Base-by-base conservation (phyloP, 2,329 filamentous ascomycete genomes). In the Ophiostoma triangulosporum region DNA sequence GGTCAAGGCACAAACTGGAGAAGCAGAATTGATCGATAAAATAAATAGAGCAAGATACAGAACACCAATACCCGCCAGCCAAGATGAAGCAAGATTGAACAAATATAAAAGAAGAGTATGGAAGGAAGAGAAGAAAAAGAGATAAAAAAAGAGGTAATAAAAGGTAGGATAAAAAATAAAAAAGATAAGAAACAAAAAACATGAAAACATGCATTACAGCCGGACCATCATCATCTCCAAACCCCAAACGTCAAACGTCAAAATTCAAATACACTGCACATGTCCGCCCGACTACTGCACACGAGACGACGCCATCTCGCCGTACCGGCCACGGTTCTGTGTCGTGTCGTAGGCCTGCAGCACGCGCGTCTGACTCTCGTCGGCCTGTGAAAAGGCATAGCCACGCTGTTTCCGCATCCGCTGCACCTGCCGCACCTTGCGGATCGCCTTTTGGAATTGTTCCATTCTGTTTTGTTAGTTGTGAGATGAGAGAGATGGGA, bases 341-440 rank as follows among this genome's bases (percentile, higher is more conserved):
- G 93, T 98, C 51, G 93, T 98, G 71, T 98, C 93, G 70, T 98
- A 98, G 57, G 93, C 93, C 71, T 96, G 91, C 64, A 98, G 76
- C 58, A 98, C 87, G 62, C 91, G 80, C 61, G 91, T 95, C 71
- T 97, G 93, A 62, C 84, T 88, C 69, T 98, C 93, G 66, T 98
- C 93, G 55, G 91, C 94, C 70, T 96, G 90, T 62, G 88, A 95
- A 70, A 98, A 98, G 57, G 93, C 93, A 65, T 98, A 98, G 32
- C 93, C 93, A 64, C 93, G 86, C 72, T 98, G 93, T 72, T 98
- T 98, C 66, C 93, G 88, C 93, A 97, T 98, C 59, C 93, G 86
- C 71, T 97, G 93, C 38, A 97, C 93, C 70, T 98, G 93, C 51
- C 93, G 82, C 52, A 98, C 93, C 72, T 98, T 98, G 63, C 93